Evolutionary conservation across 129 eudicot species (phyloP).

Genomic region (Deinandra increscens): DNA sequence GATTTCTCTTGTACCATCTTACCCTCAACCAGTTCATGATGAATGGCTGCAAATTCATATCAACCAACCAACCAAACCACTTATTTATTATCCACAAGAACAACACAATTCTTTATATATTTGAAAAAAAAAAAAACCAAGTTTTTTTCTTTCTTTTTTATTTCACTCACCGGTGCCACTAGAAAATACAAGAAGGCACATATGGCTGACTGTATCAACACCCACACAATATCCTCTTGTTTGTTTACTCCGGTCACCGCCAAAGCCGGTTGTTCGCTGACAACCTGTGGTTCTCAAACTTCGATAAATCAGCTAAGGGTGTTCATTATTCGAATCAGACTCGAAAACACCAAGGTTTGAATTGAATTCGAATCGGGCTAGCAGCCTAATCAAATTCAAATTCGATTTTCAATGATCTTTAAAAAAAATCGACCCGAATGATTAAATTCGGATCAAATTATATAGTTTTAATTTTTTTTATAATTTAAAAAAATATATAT

Average conservation of each 20-base stretch:
- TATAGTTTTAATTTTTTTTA: too few relatives aligned
- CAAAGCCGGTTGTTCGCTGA: slow-evolving; percentile 76
- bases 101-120: not conserved
- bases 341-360: too few relatives aligned
- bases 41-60: slow-evolving; percentile 62
- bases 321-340: too few relatives aligned
- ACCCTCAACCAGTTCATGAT: slow-evolving; percentile 79
- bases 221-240: slow-evolving; percentile 57
- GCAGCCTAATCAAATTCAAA: too few relatives aligned
- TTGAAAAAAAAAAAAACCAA: not conserved
- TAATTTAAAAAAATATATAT: too few relatives aligned
- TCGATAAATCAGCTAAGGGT: too few relatives aligned
- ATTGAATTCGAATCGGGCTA: too few relatives aligned
- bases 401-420: too few relatives aligned
- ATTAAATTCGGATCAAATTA: too few relatives aligned
- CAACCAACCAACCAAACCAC: slow-evolving; percentile 26
- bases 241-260: slow-evolving; percentile 77
- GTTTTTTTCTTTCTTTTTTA: not conserved
- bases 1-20: slow-evolving; percentile 60
- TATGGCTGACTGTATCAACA: slow-evolving; percentile 56
- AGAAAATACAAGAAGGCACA: slow-evolving; percentile 74
- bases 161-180: slow-evolving; percentile 67
- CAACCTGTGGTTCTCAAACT: slow-evolving; percentile 23
- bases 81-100: slow-evolving; percentile 27
- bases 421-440: too few relatives aligned